Evolutionary conservation across 768 basidiomycete species (phyloP), one percentile per base, ranked within the genome.

Genomic region (Tephrocybe sp.): DNA sequence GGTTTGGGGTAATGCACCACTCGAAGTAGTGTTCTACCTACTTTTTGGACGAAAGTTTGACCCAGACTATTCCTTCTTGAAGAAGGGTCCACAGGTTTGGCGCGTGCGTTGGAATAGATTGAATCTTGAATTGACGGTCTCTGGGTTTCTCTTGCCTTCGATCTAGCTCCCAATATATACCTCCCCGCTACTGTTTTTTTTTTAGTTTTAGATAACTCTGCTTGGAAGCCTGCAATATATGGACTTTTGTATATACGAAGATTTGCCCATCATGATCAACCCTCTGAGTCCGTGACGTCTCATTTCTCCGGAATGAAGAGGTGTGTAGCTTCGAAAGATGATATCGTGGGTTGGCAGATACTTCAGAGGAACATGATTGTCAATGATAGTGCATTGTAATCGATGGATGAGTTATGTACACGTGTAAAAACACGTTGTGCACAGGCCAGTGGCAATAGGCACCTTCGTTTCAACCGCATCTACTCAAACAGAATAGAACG

Each of bases 361-460:
- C 45, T 37, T 47, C 25, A 21, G 45, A 45, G 42, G 52, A 27
- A 42, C 16, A 31, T n/a, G 29, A 51, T 53, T 45, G 47, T 25
- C 34, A 47, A 29, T 5, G n/a, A 34, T 38, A 41, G n/a, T 31
- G 31, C 50, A 54, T 50, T 39, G 45, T 50, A 56, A 64, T 63
- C 61, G 61, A 64, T 62, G 58, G 54, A 54, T 47, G 49, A 44
- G 36, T 34, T n/a, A 48, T 36, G 42, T 43, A 59, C 64, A 64
- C 61, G 63, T 61, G 63, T 56, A 50, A 19, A 33, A 45, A 54
- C 63, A 64, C 63, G 63, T 57, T 64, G 53, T 47, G 15, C 21
- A 13, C 45, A 39, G 43, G 46, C 47, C 38, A 50, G 36, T 46
- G 41, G 42, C 48, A 38, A 18, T 34, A 33, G 23, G 6, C 43